A percentile compares a stretch with the other conserved stretches of the same genome.
These are phyloP conservation scores for Saksenaea oblongispora DNA, from an alignment of 371 early-diverging fungal species.

Conservation along the genomic window DNA sequence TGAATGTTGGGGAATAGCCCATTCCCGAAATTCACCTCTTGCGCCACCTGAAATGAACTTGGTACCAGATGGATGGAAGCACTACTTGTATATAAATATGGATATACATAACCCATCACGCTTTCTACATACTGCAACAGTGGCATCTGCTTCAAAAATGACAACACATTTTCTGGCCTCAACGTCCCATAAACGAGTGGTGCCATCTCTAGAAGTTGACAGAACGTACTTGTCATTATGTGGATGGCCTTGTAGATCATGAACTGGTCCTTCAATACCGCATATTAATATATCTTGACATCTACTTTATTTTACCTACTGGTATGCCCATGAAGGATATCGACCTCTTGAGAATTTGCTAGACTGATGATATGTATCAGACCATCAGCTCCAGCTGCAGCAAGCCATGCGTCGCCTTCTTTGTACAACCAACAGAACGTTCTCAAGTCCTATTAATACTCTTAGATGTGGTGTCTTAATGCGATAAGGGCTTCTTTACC, in stretches of 20 bases:
- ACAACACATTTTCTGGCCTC: constrained; percentile 63
- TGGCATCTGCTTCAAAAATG: constrained; percentile 64
- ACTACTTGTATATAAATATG: constrained; percentile 31
- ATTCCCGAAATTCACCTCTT: constrained; percentile 60
- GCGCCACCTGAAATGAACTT: constrained; percentile 59
- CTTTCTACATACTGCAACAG: constrained; percentile 55
- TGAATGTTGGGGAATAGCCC: constrained; percentile 50
- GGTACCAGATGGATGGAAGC: constrained; percentile 59
- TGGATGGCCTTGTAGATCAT: constrained; percentile 75
- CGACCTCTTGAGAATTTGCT: constrained; percentile 70
- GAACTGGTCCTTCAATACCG: constrained; percentile 49
- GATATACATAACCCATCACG: background rate
- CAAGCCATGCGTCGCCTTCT: constrained; percentile 69
- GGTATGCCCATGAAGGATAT: constrained; percentile 60
- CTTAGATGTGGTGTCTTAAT: constrained; percentile 1
- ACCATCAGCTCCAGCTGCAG: constrained; percentile 64
- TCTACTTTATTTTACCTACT: constrained; percentile 44
- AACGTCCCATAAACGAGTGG: constrained; percentile 87
- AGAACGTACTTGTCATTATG: constrained; percentile 64
- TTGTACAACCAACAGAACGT: constrained; percentile 76
- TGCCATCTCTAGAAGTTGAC: constrained; percentile 83
- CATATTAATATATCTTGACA: background rate
- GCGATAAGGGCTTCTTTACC: background rate
- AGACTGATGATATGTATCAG: constrained; percentile 72
- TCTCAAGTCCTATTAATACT: constrained; percentile 38